These are phyloP conservation scores for Coniophora puteana DNA, from an alignment of 1,284 basidiomycete genomes.

Conservation along the genomic window DNA sequence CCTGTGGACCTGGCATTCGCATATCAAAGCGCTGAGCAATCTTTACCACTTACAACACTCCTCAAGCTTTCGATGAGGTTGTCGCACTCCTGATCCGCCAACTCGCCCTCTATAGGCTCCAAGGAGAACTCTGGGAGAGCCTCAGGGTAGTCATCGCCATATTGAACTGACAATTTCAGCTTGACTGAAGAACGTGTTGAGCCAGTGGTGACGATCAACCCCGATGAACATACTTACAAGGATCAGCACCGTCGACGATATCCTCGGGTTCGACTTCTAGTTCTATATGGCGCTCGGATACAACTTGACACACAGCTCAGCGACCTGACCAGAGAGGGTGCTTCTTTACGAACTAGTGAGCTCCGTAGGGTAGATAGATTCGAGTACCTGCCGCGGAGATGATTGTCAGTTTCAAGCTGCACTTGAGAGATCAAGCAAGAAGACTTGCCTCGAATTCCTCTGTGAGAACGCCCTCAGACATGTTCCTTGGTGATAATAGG, in stretches of 20 bases:
- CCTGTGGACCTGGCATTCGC: slow-evolving; percentile 43
- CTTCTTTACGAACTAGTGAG: slow-evolving; percentile 72
- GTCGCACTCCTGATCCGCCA: slow-evolving; percentile 57
- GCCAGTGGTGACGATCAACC: slow-evolving; percentile 11
- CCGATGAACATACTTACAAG: slow-evolving; percentile 42
- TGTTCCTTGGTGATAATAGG: slow-evolving; percentile 26
- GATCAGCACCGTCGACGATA: slow-evolving; percentile 53
- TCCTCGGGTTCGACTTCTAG: slow-evolving; percentile 91
- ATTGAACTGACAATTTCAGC: slow-evolving; percentile 68
- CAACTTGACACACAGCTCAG: slow-evolving; percentile 68
- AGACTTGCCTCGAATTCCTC: slow-evolving; percentile 85
- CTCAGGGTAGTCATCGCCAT: slow-evolving; percentile 72
- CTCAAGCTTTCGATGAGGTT: slow-evolving; percentile 58
- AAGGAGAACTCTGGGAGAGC: slow-evolving; percentile 74
- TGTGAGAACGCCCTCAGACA: slow-evolving; percentile 58
- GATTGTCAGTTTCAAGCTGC: slow-evolving; percentile 6
- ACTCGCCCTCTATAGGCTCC: slow-evolving; percentile 63
- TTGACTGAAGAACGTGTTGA: slow-evolving; percentile 53
- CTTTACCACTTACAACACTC: slow-evolving; percentile 50
- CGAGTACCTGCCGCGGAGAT: slow-evolving; percentile 66
- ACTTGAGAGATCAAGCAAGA: slow-evolving; percentile 6
- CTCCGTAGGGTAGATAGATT: slow-evolving; percentile 95
- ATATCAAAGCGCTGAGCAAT: neutral
- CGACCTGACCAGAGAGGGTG: slow-evolving; percentile 26
- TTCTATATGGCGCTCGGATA: slow-evolving; percentile 77